A percentile compares a stretch with the other conserved stretches of the same genome.
Conservation (phyloP, 768 basidiomycete species). For the Sporobolomyces pararoseus region DNA sequence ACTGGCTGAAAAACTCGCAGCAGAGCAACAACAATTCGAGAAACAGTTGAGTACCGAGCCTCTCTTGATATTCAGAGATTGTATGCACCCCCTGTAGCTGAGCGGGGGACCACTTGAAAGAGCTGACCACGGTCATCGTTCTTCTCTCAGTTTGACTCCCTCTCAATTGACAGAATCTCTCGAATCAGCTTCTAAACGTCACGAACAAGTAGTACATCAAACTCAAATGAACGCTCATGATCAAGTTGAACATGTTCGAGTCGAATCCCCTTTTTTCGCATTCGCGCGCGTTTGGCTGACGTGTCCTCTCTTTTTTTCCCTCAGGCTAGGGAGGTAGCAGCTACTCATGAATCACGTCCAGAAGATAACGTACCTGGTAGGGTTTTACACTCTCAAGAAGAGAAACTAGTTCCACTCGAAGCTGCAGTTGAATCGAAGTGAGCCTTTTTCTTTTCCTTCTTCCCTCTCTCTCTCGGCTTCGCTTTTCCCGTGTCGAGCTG, state of each 20-base stretch:
- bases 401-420: background rate
- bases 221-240: background rate
- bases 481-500: background rate
- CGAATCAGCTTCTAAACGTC: background rate
- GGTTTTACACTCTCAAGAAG: background rate
- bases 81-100: background rate
- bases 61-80: background rate
- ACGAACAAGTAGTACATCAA: background rate
- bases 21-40: conserved; percentile 1
- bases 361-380: conserved; percentile 7
- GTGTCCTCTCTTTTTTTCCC: background rate
- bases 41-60: background rate
- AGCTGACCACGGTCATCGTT: background rate
- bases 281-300: background rate
- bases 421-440: background rate
- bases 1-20: background rate
- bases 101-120: background rate
- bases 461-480: background rate
- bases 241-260: conserved; percentile 2
- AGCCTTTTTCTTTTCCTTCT: background rate
- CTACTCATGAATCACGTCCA: conserved; percentile 6
- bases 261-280: background rate
- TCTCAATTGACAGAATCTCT: background rate
- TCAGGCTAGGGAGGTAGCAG: conserved; percentile 7
- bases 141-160: background rate